Conservation (phyloP, 768 basidiomycete genomes). For the Podaxis pistillaris region DNA sequence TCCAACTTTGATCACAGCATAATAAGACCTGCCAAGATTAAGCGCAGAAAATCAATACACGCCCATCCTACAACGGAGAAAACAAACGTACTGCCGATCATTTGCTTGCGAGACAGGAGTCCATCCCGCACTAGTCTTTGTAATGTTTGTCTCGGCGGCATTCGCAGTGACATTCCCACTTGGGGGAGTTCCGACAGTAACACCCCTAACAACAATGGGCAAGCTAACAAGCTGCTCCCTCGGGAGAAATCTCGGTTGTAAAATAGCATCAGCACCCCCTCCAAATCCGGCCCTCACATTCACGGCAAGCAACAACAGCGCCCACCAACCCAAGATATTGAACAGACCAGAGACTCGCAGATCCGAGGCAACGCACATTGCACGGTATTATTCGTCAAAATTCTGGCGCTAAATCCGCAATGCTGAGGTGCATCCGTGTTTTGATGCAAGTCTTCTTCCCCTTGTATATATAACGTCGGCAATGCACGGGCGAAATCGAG, state of each 20-base stretch:
- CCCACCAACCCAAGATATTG: not conserved
- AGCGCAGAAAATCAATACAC: not conserved
- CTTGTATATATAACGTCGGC: not conserved
- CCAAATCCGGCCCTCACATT: not conserved
- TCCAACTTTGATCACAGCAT: constrained; percentile 57
- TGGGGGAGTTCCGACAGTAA: not conserved
- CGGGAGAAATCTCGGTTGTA: constrained; percentile 4
- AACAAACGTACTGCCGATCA: constrained; percentile 42
- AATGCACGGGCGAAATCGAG: not conserved
- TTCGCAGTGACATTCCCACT: constrained; percentile 3
- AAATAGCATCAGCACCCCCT: not conserved
- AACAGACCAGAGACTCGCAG: not conserved
- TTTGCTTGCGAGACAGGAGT: constrained; percentile 42
- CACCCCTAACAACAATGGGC: constrained; percentile 3
- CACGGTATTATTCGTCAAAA: not conserved
- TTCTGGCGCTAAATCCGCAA: not conserved
- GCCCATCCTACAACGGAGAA: not conserved
- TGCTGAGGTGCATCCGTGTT: constrained; percentile 9
- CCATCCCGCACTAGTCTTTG: constrained; percentile 36
- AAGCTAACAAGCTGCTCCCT: constrained; percentile 7
- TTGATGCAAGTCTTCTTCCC: not conserved
- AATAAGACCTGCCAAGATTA: constrained; percentile 57
- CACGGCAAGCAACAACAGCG: not conserved
- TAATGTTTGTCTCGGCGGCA: constrained; percentile 1
- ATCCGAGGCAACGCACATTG: not conserved